A percentile compares a stretch with the other conserved stretches of the same genome.
Evolutionary conservation across 768 basidiomycete species (phyloP).

Genomic region (Phylloporus sp.): DNA sequence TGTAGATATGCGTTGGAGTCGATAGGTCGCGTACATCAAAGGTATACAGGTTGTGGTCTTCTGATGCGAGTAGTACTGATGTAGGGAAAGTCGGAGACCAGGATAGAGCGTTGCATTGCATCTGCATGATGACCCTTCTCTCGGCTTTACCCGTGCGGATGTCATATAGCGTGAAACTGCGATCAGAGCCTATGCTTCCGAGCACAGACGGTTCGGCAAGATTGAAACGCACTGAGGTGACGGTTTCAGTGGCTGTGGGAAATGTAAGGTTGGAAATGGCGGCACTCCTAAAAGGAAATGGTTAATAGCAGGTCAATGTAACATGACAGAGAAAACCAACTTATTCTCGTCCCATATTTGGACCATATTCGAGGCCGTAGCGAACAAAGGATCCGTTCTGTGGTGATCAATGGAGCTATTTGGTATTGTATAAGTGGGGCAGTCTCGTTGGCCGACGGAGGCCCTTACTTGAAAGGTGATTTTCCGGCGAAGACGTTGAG

Average conservation of each 20-base stretch:
- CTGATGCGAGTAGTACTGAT: conserved; percentile 86
- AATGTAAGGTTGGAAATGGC: conserved; percentile 85
- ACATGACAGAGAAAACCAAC: conserved; percentile 32
- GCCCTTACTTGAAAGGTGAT: conserved; percentile 79
- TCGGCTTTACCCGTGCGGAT: conserved; percentile 96
- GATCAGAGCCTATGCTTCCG: conserved; percentile 91
- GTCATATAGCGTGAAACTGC: conserved; percentile 95
- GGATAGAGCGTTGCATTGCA: conserved; percentile 83
- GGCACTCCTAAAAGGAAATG: conserved; percentile 51
- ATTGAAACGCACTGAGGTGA: conserved; percentile 87
- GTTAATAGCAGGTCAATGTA: conserved; percentile 5
- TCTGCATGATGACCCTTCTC: conserved; percentile 87
- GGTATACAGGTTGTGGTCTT: conserved; percentile 97
- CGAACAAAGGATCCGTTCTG: conserved; percentile 81
- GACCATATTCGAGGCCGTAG: conserved; percentile 87
- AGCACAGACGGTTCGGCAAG: conserved; percentile 90
- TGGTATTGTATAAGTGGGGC: not conserved
- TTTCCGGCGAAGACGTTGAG: conserved; percentile 79
- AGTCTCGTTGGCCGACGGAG: not conserved
- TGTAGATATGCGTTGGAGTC: conserved; percentile 88
- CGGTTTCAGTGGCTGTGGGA: conserved; percentile 82
- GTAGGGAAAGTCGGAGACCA: conserved; percentile 98
- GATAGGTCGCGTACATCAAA: conserved; percentile 88
- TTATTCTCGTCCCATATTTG: conserved; percentile 99
- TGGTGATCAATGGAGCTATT: conserved; percentile 95